A percentile compares a stretch with the other conserved stretches of the same genome.
Evolutionary conservation across 176 grass and related monocot genomes (phyloP).

Genomic region (Oryza officinalis): DNA sequence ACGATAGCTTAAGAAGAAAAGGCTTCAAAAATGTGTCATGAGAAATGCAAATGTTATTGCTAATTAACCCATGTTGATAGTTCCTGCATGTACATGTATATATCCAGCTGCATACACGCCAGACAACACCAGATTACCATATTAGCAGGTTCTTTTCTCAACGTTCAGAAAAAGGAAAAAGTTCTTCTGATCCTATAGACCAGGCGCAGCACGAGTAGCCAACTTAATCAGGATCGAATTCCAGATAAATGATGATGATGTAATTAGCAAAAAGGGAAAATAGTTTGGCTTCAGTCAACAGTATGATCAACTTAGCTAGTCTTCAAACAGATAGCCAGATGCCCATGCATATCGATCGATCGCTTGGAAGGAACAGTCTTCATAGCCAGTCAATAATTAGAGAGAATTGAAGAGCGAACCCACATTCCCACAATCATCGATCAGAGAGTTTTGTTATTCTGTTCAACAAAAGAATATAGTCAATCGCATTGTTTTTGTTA

Average conservation of each 20-base stretch:
- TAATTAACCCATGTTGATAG: background rate
- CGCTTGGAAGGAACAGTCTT: background rate
- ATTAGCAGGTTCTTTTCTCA: background rate
- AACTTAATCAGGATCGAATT: background rate
- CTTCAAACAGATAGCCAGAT: background rate
- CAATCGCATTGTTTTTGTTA: background rate
- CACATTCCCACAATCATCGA: background rate
- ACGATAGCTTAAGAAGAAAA: background rate
- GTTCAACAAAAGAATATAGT: background rate
- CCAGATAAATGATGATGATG: background rate
- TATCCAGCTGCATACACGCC: background rate
- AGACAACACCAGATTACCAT: background rate
- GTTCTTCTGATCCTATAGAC: background rate
- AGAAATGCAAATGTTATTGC: background rate
- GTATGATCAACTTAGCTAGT: background rate
- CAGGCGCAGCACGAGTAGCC: too few relatives aligned
- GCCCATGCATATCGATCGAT: too few relatives aligned
- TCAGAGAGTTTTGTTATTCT: background rate
- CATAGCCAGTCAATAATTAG: background rate
- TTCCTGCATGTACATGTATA: background rate
- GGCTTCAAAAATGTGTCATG: background rate
- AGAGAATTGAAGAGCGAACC: background rate
- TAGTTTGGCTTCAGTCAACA: background rate
- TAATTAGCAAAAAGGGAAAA: background rate
- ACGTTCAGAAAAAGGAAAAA: background rate